Percentiles rank a stretch among this genome's conserved stretches.
Evolutionary conservation across 2,329 filamentous ascomycete species (phyloP).

Genomic region (Botrytis byssoidea): DNA sequence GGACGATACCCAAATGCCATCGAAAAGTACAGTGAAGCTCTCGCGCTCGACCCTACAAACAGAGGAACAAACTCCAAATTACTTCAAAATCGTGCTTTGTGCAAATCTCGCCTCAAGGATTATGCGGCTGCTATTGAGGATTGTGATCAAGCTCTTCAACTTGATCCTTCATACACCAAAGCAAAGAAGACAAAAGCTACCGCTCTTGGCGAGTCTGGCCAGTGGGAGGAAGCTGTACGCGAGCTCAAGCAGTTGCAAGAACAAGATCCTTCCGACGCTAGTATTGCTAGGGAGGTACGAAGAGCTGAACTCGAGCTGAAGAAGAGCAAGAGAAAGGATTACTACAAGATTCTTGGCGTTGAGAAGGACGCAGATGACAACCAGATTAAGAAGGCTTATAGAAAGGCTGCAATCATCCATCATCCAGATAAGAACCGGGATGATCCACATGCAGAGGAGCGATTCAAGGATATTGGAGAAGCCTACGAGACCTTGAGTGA

Average conservation of each 20-base stretch:
- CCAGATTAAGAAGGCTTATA: slow-evolving; percentile 95
- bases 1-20: slow-evolving; percentile 78
- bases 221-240: slow-evolving; percentile 87
- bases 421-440: slow-evolving; percentile 98
- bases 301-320: slow-evolving; percentile 93
- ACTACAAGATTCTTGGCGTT: slow-evolving; percentile 94
- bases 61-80: slow-evolving; percentile 93
- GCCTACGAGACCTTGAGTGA: slow-evolving; percentile 96
- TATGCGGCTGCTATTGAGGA: slow-evolving; percentile 80
- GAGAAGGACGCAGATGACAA: slow-evolving; percentile 80
- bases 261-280: slow-evolving; percentile 75
- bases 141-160: slow-evolving; percentile 76
- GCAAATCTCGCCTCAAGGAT: slow-evolving; percentile 78
- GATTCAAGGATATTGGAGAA: slow-evolving; percentile 98
- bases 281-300: slow-evolving; percentile 79
- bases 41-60: slow-evolving; percentile 84
- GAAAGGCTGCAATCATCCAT: slow-evolving; percentile 88
- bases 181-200: slow-evolving; percentile 93
- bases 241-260: slow-evolving; percentile 88
- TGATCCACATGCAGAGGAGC: slow-evolving; percentile 77
- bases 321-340: slow-evolving; percentile 96
- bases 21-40: slow-evolving; percentile 77
- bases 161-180: slow-evolving; percentile 85
- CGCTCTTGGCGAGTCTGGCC: slow-evolving; percentile 77
- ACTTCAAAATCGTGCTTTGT: slow-evolving; percentile 87